These are phyloP conservation scores for Setomelanomma holmii DNA, from an alignment of 2,329 filamentous ascomycete species.

Conservation along the genomic window DNA sequence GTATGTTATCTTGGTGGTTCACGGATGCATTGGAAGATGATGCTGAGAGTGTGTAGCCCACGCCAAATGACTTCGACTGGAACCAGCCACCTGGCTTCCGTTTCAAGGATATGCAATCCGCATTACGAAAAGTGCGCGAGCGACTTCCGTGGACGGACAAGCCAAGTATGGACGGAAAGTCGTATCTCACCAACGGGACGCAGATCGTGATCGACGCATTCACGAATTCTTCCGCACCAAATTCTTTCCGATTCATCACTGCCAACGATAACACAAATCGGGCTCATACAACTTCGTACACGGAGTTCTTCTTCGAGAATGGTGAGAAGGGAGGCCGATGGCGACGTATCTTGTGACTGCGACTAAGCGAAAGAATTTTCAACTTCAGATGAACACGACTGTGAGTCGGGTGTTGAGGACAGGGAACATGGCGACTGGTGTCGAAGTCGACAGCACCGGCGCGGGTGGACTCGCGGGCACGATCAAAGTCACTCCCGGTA, in stretches of 20 bases:
- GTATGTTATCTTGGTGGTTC: not conserved
- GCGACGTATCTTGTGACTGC: slow-evolving; percentile 71
- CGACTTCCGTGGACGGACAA: slow-evolving; percentile 70
- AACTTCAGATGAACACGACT: slow-evolving; percentile 67
- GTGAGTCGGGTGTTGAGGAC: slow-evolving; percentile 67
- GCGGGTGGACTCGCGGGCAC: slow-evolving; percentile 59
- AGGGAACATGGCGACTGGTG: slow-evolving; percentile 65
- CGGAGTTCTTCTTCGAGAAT: slow-evolving; percentile 67
- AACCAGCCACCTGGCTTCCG: slow-evolving; percentile 67
- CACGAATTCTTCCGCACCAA: slow-evolving; percentile 38
- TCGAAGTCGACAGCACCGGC: slow-evolving; percentile 59
- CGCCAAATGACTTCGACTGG: slow-evolving; percentile 67
- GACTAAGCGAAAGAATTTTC: slow-evolving; percentile 65
- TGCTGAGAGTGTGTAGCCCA: slow-evolving; percentile 53
- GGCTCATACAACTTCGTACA: slow-evolving; percentile 63
- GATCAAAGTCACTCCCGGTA: slow-evolving; percentile 62
- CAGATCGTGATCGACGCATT: slow-evolving; percentile 65
- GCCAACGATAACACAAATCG: slow-evolving; percentile 66
- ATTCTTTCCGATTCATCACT: slow-evolving; percentile 67
- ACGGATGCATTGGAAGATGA: not conserved
- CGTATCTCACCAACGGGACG: slow-evolving; percentile 69
- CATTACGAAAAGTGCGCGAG: slow-evolving; percentile 66
- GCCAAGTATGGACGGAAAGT: slow-evolving; percentile 68
- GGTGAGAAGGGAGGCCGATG: slow-evolving; percentile 70
- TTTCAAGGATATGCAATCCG: slow-evolving; percentile 62